Conservation (phyloP, 2,329 filamentous ascomycete genomes). For the Albophoma yamanashiensis region DNA sequence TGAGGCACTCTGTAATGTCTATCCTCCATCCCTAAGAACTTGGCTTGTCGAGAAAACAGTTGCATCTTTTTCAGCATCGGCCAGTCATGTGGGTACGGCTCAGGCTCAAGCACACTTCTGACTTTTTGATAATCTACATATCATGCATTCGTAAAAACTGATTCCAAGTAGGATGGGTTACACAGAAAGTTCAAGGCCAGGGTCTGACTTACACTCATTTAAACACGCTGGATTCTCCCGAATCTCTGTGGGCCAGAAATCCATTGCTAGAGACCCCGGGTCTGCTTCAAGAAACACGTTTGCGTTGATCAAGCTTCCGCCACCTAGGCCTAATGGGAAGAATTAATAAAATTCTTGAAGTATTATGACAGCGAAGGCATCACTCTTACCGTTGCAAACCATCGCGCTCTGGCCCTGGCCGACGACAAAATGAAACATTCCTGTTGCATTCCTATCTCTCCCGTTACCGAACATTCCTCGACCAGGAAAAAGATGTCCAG, state of each 20-base stretch:
- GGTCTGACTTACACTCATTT: constrained; percentile 33
- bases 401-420: constrained; percentile 55
- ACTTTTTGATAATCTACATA: constrained; percentile 46
- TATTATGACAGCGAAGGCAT: not conserved
- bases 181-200: not conserved
- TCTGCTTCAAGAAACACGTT: constrained; percentile 56
- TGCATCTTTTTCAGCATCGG: constrained; percentile 47
- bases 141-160: not conserved
- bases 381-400: constrained; percentile 36
- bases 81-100: constrained; percentile 45
- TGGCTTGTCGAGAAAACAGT: constrained; percentile 46
- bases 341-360: constrained; percentile 13
- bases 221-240: constrained; percentile 27
- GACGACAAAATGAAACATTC: constrained; percentile 52
- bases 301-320: constrained; percentile 55
- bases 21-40: constrained; percentile 34
- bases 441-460: constrained; percentile 41
- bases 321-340: constrained; percentile 38
- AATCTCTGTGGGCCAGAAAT: constrained; percentile 50
- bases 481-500: constrained; percentile 38
- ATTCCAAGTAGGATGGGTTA: not conserved
- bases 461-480: constrained; percentile 23
- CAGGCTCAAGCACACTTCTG: constrained; percentile 45
- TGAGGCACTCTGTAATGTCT: constrained; percentile 47
- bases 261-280: constrained; percentile 37